These are phyloP conservation scores for Talaromyces sp. DNA, from an alignment of 2,329 filamentous ascomycete genomes.

Conservation along the genomic window DNA sequence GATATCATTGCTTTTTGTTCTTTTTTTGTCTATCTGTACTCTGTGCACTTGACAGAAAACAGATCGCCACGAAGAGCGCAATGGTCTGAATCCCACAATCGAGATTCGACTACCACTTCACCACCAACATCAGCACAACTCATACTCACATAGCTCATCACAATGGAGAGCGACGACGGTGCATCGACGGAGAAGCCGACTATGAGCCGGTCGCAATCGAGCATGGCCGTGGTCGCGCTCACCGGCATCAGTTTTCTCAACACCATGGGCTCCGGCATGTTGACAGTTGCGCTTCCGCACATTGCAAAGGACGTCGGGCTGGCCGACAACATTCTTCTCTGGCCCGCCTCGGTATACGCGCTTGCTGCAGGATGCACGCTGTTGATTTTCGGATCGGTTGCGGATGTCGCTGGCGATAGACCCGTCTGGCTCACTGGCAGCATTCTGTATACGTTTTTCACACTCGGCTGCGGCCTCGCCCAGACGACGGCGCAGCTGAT, in stretches of 20 bases:
- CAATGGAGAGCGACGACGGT: neutral
- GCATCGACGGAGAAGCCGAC: neutral
- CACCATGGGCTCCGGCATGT: neutral
- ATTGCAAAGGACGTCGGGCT: conserved; percentile 15
- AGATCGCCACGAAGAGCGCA: neutral
- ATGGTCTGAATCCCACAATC: neutral
- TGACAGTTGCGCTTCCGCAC: neutral
- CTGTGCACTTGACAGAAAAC: neutral
- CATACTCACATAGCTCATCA: neutral
- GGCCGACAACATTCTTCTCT: conserved; percentile 15
- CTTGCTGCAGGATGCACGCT: conserved; percentile 44
- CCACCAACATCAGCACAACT: neutral
- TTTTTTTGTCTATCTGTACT: neutral
- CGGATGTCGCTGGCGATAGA: conserved; percentile 44
- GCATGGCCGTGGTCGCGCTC: neutral
- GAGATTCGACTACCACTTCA: neutral
- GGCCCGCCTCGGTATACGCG: conserved; percentile 24
- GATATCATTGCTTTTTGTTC: neutral
- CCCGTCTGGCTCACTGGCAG: conserved; percentile 43
- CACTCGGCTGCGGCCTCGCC: conserved; percentile 36
- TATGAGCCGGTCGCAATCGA: neutral
- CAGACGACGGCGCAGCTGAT: conserved; percentile 37
- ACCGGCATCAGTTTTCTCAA: neutral
- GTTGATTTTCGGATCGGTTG: conserved; percentile 44
- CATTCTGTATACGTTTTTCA: conserved; percentile 35